Evolutionary conservation across 2,329 filamentous ascomycete species (phyloP).

Genomic region (Tolypocladium guangdongense): DNA sequence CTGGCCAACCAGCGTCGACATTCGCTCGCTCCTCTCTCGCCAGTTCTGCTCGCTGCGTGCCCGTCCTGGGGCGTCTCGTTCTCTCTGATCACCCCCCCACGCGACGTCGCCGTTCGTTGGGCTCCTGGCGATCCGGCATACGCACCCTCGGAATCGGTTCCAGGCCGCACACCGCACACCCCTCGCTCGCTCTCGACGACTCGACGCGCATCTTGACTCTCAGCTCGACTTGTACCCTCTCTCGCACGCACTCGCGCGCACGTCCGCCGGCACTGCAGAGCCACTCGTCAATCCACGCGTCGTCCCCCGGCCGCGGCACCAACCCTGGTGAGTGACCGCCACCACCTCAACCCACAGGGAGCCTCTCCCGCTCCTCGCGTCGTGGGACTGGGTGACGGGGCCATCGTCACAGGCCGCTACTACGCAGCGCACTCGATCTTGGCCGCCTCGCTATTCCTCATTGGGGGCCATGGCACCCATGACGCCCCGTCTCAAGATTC

Average conservation of each 20-base stretch:
- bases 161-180: neutral
- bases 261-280: neutral
- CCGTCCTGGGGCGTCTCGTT: constrained; percentile 8
- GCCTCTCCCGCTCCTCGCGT: constrained; percentile 12
- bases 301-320: constrained; percentile 5
- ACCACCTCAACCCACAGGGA: constrained; percentile 11
- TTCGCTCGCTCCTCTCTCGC: constrained; percentile 2
- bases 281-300: neutral
- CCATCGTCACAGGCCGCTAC: constrained; percentile 21
- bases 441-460: constrained; percentile 22
- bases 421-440: constrained; percentile 18
- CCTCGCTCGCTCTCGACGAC: neutral
- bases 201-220: neutral
- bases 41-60: neutral
- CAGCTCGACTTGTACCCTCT: neutral
- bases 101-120: constrained; percentile 9
- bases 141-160: neutral
- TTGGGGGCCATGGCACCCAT: constrained; percentile 42
- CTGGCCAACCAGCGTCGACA: constrained; percentile 4
- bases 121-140: constrained; percentile 8
- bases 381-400: constrained; percentile 20
- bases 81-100: constrained; percentile 2
- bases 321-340: constrained; percentile 4
- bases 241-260: neutral
- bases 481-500: constrained; percentile 48